Evolutionary conservation across 148 eudicot species (phyloP), one percentile per base, ranked within the genome.

Genomic region (Chenopodium berlandieri): DNA sequence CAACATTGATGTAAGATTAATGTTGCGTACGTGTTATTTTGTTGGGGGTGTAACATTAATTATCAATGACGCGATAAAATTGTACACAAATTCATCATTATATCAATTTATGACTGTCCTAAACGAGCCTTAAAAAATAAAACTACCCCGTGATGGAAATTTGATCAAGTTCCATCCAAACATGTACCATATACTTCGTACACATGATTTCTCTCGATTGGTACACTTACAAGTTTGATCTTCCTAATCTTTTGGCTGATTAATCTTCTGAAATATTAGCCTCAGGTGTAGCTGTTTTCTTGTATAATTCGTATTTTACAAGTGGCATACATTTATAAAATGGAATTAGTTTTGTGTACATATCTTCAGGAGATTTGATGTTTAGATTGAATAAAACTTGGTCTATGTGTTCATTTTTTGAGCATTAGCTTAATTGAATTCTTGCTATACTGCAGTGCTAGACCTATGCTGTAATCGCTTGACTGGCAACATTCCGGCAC

Each of bases 381-480:
- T 48, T 48, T 2, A 48, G 10, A 13, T 48, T 13, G 14, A 54
- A 13, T 54, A 34, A 34, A 34, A 34, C 37, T 34, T 31, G 32
- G 32, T 34, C 37, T 54, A 0, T 54, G 14, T 54, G 22, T 56
- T 50, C 54, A 50, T 50, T 50, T 16, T 4, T 17, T 2, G 32
- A 25, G 71, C 71, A 66, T 9, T 66, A 25, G 34, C 2, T 34
- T 16, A 64, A 7, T 11, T 48, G 40, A 20, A 12, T 44, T 31
- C 7, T 77, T 30, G 12, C 23, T 77, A 78, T 37, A 79, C 77
- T 88, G 84, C 91, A 96, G 98, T 91, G 46, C 78, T 96, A 89
- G 87, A 92, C 80, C 86, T 96, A 47, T 90, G 94, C 75, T 90
- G 92, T 76, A 96, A 94, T 88, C 84, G 86, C 73, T 83, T 96